Conservation (phyloP, 805 yeast genomes). For the Nakazawaea peltata region DNA sequence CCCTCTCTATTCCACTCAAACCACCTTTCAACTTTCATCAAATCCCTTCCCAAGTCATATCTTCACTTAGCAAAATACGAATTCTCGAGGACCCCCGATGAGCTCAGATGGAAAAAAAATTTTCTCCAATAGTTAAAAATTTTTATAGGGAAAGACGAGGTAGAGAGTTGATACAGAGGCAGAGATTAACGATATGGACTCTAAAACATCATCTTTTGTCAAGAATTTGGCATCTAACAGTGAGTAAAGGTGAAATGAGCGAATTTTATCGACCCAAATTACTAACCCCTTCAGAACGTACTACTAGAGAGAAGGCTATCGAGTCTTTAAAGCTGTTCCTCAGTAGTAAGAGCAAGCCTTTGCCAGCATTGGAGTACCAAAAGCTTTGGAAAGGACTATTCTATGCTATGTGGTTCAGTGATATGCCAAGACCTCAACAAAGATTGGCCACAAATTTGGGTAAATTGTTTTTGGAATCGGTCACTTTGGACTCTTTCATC, state of each 20-base stretch:
- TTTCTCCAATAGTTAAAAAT: neutral
- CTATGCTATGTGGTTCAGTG: slow-evolving; percentile 95
- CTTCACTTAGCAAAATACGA: no score
- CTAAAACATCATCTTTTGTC: slow-evolving; percentile 45
- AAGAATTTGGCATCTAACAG: slow-evolving; percentile 79
- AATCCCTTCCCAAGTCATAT: no score
- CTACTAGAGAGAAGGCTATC: slow-evolving; percentile 67
- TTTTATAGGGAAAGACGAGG: neutral
- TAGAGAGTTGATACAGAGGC: neutral
- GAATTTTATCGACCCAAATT: no score
- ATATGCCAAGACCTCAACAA: slow-evolving; percentile 89
- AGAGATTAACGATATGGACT: slow-evolving; percentile 10
- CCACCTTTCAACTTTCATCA: no score
- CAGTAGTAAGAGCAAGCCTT: slow-evolving; percentile 34
- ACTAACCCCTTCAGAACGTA: slow-evolving; percentile 33
- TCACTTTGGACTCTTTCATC: slow-evolving; percentile 34
- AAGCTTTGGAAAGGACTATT: slow-evolving; percentile 96
- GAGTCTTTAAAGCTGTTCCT: slow-evolving; percentile 55
- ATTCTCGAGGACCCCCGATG: no score
- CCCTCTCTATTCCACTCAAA: no score
- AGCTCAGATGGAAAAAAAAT: slow-evolving; percentile 7
- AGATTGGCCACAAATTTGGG: slow-evolving; percentile 70
- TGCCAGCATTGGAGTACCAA: slow-evolving; percentile 50
- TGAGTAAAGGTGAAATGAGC: slow-evolving; percentile 13
- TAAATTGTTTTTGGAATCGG: slow-evolving; percentile 33